Evolutionary conservation across 331 rosid species (phyloP), one percentile per base, ranked within the genome.

Genomic region (Malus hybrid): DNA sequence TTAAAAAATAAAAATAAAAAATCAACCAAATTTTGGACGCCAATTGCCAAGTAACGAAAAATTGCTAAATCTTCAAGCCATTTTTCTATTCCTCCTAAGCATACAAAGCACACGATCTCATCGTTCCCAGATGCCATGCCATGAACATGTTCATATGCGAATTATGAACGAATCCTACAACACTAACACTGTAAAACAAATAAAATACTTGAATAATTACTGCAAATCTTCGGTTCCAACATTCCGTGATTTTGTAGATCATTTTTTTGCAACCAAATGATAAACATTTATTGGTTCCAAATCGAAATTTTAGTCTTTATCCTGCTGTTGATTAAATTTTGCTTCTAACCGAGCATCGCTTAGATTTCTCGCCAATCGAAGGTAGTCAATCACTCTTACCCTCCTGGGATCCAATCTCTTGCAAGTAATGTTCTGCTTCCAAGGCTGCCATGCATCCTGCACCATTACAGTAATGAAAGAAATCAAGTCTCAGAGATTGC

Each of bases 361-460:
- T 71, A 13, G 65, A 66, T 74, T 66, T 80, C 20, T 36, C 44
- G 42, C 60, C 22, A 62, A 28, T 68, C 77, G 12, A 15, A 65
- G 80, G 70, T 79, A 74, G 85, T 90, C 93, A 88, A 80, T 85
- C 88, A n/a, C 29, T 87, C 86, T 90, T 87, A 48, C 83, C 87
- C 73, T 88, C 85, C 71, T 89, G 90, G 63, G 86, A 76, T 79
- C 84, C 88, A 61, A 85, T 52, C 70, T 68, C 93, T 81, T 93
- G 97, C 86, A 93, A 80, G 90, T 79, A 90, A 82, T 90, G 98
- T 75, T 93, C 97, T 36, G 98, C 98, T 66, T 93, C 98, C 88
- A 93, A 86, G 46, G 98, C 98, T 26, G 97, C 96, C 98, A 93
- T 93, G 87, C 98, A 86, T 33, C 89, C 87, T 86, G 80, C 82